Percentiles rank a stretch among this genome's conserved stretches.
These are phyloP conservation scores for Neurospora discreta DNA, from an alignment of 495 filamentous ascomycete genomes.

Conservation along the genomic window DNA sequence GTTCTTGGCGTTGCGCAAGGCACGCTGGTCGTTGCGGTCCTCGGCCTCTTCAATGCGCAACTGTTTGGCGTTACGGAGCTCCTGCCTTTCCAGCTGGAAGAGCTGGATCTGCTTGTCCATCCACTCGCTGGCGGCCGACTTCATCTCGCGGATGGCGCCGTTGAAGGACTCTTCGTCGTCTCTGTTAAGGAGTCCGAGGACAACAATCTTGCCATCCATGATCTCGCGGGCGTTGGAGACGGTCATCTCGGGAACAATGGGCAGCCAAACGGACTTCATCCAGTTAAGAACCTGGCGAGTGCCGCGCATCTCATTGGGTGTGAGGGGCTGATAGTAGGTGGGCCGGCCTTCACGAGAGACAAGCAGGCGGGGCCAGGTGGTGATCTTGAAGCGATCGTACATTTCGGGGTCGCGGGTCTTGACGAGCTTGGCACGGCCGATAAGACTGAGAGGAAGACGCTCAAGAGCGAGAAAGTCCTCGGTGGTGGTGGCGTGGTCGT, in stretches of 20 bases:
- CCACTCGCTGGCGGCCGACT: constrained; percentile 91
- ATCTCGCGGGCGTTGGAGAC: constrained; percentile 85
- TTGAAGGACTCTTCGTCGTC: constrained; percentile 70
- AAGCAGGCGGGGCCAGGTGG: constrained; percentile 83
- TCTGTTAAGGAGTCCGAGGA: constrained; percentile 78
- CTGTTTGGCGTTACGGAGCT: constrained; percentile 88
- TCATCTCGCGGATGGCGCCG: constrained; percentile 75
- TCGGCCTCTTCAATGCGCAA: constrained; percentile 92
- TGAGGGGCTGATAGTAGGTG: constrained; percentile 74
- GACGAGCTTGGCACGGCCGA: constrained; percentile 84
- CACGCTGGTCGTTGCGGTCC: constrained; percentile 82
- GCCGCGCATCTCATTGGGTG: constrained; percentile 84
- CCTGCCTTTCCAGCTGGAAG: constrained; percentile 84
- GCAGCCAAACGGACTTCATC: constrained; percentile 95
- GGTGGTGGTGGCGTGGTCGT: constrained; percentile 81
- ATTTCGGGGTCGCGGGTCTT: constrained; percentile 70
- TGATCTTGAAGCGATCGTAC: constrained; percentile 78
- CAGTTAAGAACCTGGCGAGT: constrained; percentile 67
- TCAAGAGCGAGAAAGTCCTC: constrained; percentile 90
- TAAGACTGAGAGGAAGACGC: constrained; percentile 68
- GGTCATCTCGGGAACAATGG: constrained; percentile 92
- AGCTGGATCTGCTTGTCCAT: constrained; percentile 88
- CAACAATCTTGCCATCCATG: constrained; percentile 87
- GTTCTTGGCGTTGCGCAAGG: constrained; percentile 76
- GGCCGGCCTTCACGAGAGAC: constrained; percentile 82